These are phyloP conservation scores for Juglanconis juglandina DNA, from an alignment of 2,329 filamentous ascomycete genomes.

Conservation along the genomic window DNA sequence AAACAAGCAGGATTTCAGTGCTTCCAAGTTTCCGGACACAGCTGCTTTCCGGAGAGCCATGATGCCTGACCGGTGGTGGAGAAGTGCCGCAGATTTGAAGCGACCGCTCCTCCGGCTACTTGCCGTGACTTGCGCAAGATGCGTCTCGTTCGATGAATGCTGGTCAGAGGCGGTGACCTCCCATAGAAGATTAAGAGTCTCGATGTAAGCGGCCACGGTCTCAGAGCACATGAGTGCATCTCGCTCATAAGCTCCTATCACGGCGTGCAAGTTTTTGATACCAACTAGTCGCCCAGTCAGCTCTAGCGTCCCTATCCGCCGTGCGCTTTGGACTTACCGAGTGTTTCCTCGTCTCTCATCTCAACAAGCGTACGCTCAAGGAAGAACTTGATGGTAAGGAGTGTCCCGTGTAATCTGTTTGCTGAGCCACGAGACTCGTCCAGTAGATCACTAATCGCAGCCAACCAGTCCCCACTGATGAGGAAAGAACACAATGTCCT, in stretches of 20 bases:
- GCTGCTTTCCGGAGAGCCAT: slow-evolving; percentile 34
- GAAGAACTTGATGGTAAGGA: slow-evolving; percentile 55
- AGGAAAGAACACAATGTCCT: slow-evolving; percentile 66
- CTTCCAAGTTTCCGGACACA: slow-evolving; percentile 11
- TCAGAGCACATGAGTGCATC: slow-evolving; percentile 31
- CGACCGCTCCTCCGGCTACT: background rate
- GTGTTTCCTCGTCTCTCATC: background rate
- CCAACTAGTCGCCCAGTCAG: background rate
- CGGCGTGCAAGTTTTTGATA: slow-evolving; percentile 2
- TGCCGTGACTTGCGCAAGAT: background rate
- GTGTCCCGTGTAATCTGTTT: slow-evolving; percentile 57
- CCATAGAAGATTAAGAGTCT: slow-evolving; percentile 42
- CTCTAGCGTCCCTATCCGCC: background rate
- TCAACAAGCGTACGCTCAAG: slow-evolving; percentile 47
- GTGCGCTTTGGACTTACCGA: background rate
- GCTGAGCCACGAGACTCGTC: slow-evolving; percentile 31
- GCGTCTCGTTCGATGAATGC: background rate
- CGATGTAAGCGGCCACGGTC: slow-evolving; percentile 43
- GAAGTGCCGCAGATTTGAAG: slow-evolving; percentile 29
- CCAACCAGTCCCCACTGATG: slow-evolving; percentile 48
- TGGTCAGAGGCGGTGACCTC: slow-evolving; percentile 12
- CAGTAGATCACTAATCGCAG: slow-evolving; percentile 36
- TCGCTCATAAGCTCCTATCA: slow-evolving; percentile 8
- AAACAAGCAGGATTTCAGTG: slow-evolving; percentile 31
- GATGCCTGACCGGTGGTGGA: slow-evolving; percentile 36